Conservation (phyloP, 345 rosid genomes). For the Hirschfeldia incana region DNA sequence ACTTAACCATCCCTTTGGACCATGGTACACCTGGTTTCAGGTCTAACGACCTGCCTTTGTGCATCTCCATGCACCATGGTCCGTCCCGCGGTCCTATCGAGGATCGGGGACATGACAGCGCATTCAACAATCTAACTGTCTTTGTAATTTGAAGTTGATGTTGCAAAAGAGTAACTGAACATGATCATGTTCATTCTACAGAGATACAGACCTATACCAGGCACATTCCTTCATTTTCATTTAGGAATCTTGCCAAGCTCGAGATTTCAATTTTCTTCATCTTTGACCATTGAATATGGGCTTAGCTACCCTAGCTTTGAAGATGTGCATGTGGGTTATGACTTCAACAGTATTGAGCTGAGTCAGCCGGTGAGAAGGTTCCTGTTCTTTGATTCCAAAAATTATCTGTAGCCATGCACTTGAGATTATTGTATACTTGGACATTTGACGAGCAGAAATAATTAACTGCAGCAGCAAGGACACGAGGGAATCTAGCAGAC, state of each 20-base stretch:
- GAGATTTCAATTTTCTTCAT: slow-evolving; percentile 75
- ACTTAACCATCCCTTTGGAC: too few relatives aligned
- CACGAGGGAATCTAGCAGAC: too few relatives aligned
- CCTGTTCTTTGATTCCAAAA: too few relatives aligned
- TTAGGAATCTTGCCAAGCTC: slow-evolving; percentile 82
- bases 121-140: not conserved
- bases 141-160: not conserved
- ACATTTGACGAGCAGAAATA: too few relatives aligned
- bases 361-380: not conserved
- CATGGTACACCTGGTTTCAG: too few relatives aligned
- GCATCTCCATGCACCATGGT: too few relatives aligned
- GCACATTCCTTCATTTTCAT: slow-evolving; percentile 79
- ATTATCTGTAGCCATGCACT: too few relatives aligned
- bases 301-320: not conserved
- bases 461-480: too few relatives aligned
- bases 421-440: too few relatives aligned
- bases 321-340: not conserved
- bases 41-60: too few relatives aligned
- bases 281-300: not conserved
- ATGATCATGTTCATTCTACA: slow-evolving; percentile 22
- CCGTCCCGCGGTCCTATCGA: too few relatives aligned
- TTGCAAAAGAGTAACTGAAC: not conserved
- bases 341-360: not conserved
- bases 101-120: too few relatives aligned
- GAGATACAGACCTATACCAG: slow-evolving; percentile 59